phyloP scores from a whole-genome alignment of 495 filamentous ascomycete species.

The Penicillium manginii region DNA sequence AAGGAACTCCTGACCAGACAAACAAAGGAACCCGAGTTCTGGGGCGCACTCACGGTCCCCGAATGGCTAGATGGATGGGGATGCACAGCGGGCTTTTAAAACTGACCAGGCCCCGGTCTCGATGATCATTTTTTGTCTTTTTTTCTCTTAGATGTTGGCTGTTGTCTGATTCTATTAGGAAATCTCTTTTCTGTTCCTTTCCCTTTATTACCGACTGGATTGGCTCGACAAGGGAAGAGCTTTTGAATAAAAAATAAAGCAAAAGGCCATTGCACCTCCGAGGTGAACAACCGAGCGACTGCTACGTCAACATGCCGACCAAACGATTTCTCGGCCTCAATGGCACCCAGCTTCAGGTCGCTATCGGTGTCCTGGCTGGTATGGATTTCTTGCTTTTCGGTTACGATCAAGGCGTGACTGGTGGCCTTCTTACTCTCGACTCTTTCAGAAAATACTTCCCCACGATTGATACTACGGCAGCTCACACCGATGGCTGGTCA shows the following conservation, averaged over 20 bases:
- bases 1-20: conserved; percentile 6
- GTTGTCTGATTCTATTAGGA: neutral
- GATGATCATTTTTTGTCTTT: conserved; percentile 11
- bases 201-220: conserved; percentile 3
- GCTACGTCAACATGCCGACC: conserved; percentile 29
- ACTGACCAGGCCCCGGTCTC: conserved; percentile 13
- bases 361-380: conserved; percentile 69
- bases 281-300: neutral
- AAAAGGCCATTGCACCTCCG: neutral
- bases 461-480: conserved; percentile 51
- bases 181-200: conserved; percentile 7
- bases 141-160: neutral
- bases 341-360: conserved; percentile 67
- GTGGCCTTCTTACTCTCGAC: conserved; percentile 59
- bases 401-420: conserved; percentile 64
- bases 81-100: conserved; percentile 22
- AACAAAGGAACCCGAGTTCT: conserved; percentile 1
- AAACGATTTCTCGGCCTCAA: conserved; percentile 64
- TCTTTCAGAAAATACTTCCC: conserved; percentile 61
- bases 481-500: conserved; percentile 28
- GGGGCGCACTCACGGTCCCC: conserved; percentile 18
- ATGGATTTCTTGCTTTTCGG: conserved; percentile 70
- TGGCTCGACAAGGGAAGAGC: neutral
- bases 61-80: conserved; percentile 1
- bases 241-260: neutral